These are phyloP conservation scores for Stylosanthes scabra DNA, from an alignment of 331 rosid genomes.

Conservation along the genomic window DNA sequence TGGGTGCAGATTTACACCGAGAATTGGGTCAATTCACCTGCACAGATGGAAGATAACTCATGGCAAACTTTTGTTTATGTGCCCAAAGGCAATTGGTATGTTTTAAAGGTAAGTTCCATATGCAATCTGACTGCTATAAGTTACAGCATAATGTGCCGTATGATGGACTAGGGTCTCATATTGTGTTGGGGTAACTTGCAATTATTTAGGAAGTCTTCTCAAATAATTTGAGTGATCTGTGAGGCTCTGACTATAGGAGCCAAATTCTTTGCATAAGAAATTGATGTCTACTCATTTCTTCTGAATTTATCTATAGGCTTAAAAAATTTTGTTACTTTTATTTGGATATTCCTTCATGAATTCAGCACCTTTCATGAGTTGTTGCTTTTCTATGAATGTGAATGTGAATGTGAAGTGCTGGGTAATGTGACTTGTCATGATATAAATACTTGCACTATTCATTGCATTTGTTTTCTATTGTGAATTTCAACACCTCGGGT, in stretches of 20 bases:
- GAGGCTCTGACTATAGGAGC: neutral
- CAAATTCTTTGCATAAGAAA: constrained; percentile 5
- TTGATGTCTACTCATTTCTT: neutral
- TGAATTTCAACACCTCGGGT: neutral
- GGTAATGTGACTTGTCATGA: neutral
- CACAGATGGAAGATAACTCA: constrained; percentile 81
- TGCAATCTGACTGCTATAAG: constrained; percentile 10
- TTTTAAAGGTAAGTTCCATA: constrained; percentile 64
- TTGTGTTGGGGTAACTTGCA: constrained; percentile 10
- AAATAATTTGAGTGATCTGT: constrained; percentile 12
- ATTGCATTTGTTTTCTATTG: constrained; percentile 10
- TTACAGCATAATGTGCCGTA: neutral
- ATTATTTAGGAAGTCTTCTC: constrained; percentile 14
- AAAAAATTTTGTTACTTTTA: constrained; percentile 7
- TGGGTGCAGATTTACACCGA: constrained; percentile 80
- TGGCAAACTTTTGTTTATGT: constrained; percentile 85
- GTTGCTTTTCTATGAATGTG: constrained; percentile 22
- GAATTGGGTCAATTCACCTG: constrained; percentile 93
- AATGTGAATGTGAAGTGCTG: neutral
- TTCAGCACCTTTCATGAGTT: constrained; percentile 7
- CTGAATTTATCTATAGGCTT: neutral
- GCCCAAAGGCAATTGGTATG: constrained; percentile 85
- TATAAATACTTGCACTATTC: constrained; percentile 9
- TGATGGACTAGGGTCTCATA: constrained; percentile 10
- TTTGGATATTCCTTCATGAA: neutral